phyloP scores from a whole-genome alignment of 768 basidiomycete species.

The Leccinum subgranulosum region DNA sequence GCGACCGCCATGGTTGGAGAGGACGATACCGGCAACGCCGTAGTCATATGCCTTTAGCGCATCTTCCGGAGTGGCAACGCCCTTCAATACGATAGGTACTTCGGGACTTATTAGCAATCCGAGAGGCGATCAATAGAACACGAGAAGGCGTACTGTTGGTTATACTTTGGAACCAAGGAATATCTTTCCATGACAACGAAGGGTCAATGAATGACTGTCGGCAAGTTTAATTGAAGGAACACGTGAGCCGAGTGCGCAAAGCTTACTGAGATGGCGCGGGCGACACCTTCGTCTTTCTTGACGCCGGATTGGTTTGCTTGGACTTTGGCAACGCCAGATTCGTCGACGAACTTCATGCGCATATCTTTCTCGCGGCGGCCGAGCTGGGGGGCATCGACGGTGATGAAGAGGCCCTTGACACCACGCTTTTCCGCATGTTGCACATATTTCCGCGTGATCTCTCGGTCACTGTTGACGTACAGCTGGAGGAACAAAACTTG shows the following conservation, averaged over 20 bases:
- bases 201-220: slow-evolving; percentile 91
- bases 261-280: slow-evolving; percentile 81
- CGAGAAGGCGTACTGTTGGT: slow-evolving; percentile 49
- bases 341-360: slow-evolving; percentile 55
- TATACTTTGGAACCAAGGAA: slow-evolving; percentile 69
- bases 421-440: slow-evolving; percentile 89
- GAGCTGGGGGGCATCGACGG: slow-evolving; percentile 95
- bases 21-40: slow-evolving; percentile 72
- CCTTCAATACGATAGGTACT: slow-evolving; percentile 92
- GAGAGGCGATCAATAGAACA: slow-evolving; percentile 62
- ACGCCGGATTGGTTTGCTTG: slow-evolving; percentile 24
- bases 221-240: slow-evolving; percentile 12
- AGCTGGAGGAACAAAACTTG: slow-evolving; percentile 89
- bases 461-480: slow-evolving; percentile 87
- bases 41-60: slow-evolving; percentile 79
- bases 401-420: slow-evolving; percentile 92
- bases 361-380: slow-evolving; percentile 96
- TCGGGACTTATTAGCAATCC: neutral
- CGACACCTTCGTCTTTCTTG: slow-evolving; percentile 67
- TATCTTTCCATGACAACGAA: slow-evolving; percentile 69
- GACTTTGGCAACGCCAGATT: slow-evolving; percentile 30
- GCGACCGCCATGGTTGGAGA: slow-evolving; percentile 83
- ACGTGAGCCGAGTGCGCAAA: slow-evolving; percentile 28
- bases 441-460: slow-evolving; percentile 80
- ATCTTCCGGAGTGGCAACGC: slow-evolving; percentile 85